Evolutionary conservation across 176 grass and related monocot genomes (phyloP).

Genomic region (Ensete glaucum): DNA sequence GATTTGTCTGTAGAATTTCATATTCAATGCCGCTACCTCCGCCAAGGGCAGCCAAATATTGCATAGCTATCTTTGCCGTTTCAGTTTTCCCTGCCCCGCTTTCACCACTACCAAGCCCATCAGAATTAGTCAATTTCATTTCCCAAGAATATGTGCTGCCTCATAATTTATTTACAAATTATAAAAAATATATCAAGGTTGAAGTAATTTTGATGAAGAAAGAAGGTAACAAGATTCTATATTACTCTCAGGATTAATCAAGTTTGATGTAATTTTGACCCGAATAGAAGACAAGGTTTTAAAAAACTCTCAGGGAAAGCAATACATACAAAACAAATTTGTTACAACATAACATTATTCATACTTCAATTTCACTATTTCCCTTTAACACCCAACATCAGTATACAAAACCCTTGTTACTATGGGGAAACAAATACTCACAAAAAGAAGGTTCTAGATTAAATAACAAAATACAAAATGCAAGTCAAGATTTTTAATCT

Average conservation of each 20-base stretch:
- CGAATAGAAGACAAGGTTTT: no score
- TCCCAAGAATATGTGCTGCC: neutral
- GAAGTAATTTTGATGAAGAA: no score
- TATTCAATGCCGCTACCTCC: slow-evolving; percentile 96
- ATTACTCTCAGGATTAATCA: no score
- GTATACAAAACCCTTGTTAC: neutral
- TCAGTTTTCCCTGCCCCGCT: slow-evolving; percentile 99
- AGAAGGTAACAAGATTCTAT: no score
- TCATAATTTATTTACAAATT: neutral
- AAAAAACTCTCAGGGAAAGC: no score
- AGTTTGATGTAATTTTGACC: no score
- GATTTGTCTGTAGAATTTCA: slow-evolving; percentile 98
- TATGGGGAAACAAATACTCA: neutral
- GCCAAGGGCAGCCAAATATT: slow-evolving; percentile 93
- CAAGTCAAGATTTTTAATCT: neutral
- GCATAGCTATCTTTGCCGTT: slow-evolving; percentile 99
- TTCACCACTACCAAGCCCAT: slow-evolving; percentile 60
- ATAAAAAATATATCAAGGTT: no score
- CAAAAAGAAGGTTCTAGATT: neutral
- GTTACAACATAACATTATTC: neutral
- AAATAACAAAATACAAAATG: neutral
- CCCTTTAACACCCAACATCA: neutral
- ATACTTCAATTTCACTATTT: neutral
- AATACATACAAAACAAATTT: neutral
- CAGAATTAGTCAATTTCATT: slow-evolving; percentile 18